Evolutionary conservation across 345 rosid species (phyloP).

Genomic region (Salix exigua): DNA sequence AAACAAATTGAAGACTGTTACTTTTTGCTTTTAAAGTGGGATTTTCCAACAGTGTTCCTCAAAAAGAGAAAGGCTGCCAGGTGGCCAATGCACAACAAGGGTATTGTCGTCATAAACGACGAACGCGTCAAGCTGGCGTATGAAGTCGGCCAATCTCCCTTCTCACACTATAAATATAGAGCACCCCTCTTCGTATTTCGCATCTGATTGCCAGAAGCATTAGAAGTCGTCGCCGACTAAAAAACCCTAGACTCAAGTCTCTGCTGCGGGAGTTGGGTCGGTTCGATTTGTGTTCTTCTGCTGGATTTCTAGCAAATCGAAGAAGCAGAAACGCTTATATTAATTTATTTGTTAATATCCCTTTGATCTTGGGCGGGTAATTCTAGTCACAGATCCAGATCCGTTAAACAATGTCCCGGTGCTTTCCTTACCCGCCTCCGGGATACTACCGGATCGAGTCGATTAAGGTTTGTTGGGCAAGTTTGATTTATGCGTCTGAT

Average conservation of each 20-base stretch:
- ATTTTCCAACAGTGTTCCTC: not conserved
- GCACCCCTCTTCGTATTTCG: not conserved
- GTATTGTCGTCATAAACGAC: not conserved
- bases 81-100: not conserved
- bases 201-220: not conserved
- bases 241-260: not conserved
- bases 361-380: not conserved
- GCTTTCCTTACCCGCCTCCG: slow-evolving; percentile 47
- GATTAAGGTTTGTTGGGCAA: slow-evolving; percentile 65
- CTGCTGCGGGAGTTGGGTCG: not conserved
- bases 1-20: too few species aligned
- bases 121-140: not conserved
- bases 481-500: slow-evolving; percentile 30
- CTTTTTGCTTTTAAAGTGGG: not conserved
- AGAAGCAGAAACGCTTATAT: not conserved
- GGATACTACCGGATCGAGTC: slow-evolving; percentile 39
- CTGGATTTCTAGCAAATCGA: not conserved
- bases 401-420: slow-evolving; percentile 44
- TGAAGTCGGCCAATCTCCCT: not conserved
- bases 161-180: not conserved
- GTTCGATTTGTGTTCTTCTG: not conserved
- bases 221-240: not conserved
- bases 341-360: not conserved
- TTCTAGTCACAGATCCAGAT: not conserved
- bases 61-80: not conserved